These are phyloP conservation scores for Fraxinus quadrangulata DNA, from an alignment of 257 asterid species.

Conservation along the genomic window DNA sequence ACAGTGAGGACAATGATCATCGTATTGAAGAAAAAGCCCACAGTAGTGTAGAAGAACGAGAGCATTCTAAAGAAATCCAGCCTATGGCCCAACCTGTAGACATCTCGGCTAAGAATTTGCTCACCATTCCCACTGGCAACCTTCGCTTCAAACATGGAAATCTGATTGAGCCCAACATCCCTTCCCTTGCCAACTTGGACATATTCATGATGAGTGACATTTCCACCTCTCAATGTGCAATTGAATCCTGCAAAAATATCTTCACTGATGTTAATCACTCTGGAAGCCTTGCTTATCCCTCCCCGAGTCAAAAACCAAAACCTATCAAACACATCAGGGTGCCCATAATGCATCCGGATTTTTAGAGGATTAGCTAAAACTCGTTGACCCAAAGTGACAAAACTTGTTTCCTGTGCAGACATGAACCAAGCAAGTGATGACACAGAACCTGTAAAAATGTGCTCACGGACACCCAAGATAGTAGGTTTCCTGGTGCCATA, in stretches of 20 bases:
- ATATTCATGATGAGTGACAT: slow-evolving; percentile 95
- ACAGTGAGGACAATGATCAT: slow-evolving; percentile 95
- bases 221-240: slow-evolving; percentile 97
- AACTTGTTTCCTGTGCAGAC: slow-evolving; percentile 98
- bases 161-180: slow-evolving; percentile 95
- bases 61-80: slow-evolving; percentile 98
- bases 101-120: slow-evolving; percentile 93
- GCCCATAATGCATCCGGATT: slow-evolving; percentile 98
- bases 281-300: slow-evolving; percentile 98
- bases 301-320: slow-evolving; percentile 99
- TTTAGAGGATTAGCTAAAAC: slow-evolving; percentile 97
- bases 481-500: slow-evolving; percentile 96
- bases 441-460: slow-evolving; percentile 93
- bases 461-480: slow-evolving; percentile 94
- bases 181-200: slow-evolving; percentile 99
- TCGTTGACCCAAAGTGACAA: slow-evolving; percentile 98
- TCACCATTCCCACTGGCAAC: slow-evolving; percentile 99
- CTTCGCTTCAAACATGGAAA: slow-evolving; percentile 97
- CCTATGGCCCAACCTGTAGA: slow-evolving; percentile 94
- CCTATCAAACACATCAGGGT: slow-evolving; percentile 97
- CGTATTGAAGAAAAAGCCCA: slow-evolving; percentile 93
- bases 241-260: slow-evolving; percentile 99
- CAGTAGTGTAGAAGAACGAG: slow-evolving; percentile 93
- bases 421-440: slow-evolving; percentile 99
- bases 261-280: slow-evolving; percentile 94